Evolutionary conservation across 83 land plant genomes (phyloP).

Genomic region (Thuja plicata): DNA sequence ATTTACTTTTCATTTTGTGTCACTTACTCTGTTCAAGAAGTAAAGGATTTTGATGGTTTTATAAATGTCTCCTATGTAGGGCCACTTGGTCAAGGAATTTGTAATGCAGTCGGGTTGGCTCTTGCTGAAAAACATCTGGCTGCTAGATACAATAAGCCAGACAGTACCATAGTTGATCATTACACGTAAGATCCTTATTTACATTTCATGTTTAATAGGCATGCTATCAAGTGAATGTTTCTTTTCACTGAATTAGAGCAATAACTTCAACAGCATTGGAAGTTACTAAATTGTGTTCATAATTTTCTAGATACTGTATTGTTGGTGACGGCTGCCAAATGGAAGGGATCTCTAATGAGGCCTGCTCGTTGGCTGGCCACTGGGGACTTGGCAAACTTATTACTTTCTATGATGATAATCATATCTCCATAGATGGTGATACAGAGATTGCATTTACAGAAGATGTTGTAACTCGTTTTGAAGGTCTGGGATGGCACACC

Average conservation of each 20-base stretch:
- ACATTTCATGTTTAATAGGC: neutral
- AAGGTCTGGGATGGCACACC: constrained; percentile 96
- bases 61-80: constrained; percentile 26
- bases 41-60: neutral
- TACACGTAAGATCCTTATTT: constrained; percentile 62
- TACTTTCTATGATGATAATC: constrained; percentile 95
- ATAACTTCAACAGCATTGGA: neutral
- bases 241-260: neutral
- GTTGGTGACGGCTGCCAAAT: constrained; percentile 95
- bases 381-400: constrained; percentile 97
- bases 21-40: neutral
- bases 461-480: constrained; percentile 75
- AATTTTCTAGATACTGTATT: constrained; percentile 57
- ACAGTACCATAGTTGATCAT: constrained; percentile 75
- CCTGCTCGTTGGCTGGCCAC: constrained; percentile 89
- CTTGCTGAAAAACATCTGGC: constrained; percentile 84
- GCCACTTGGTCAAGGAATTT: constrained; percentile 93
- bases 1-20: neutral
- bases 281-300: neutral
- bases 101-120: constrained; percentile 93
- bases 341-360: constrained; percentile 92
- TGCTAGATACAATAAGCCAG: constrained; percentile 89
- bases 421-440: constrained; percentile 93
- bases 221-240: neutral
- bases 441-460: constrained; percentile 97